Evolutionary conservation across 495 filamentous ascomycete genomes (phyloP).

Genomic region (Penicillium waksmanii): DNA sequence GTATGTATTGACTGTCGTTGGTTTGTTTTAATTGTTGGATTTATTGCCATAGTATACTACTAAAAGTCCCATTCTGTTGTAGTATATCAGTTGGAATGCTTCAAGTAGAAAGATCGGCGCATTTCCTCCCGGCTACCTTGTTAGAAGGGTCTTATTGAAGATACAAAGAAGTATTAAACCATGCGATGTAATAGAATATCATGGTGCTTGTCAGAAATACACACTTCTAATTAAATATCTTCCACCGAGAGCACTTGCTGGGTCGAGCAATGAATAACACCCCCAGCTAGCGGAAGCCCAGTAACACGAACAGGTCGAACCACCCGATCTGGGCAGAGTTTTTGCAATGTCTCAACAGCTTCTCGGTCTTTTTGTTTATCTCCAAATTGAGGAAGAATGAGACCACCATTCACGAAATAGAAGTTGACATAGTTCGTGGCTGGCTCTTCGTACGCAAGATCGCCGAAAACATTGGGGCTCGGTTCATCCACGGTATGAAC

Average conservation of each 20-base stretch:
- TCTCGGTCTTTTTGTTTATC: conserved; percentile 22
- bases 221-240: not conserved
- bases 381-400: conserved; percentile 33
- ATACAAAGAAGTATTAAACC: too few relatives aligned
- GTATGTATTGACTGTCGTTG: too few relatives aligned
- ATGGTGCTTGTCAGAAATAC: not conserved
- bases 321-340: conserved; percentile 23
- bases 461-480: conserved; percentile 19
- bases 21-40: too few relatives aligned
- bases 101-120: too few relatives aligned
- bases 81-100: too few relatives aligned
- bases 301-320: conserved; percentile 29
- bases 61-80: too few relatives aligned
- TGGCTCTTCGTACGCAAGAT: conserved; percentile 24
- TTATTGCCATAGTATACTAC: too few relatives aligned
- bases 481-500: conserved; percentile 31
- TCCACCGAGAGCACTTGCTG: conserved; percentile 22
- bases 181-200: too few relatives aligned
- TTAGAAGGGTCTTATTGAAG: too few relatives aligned
- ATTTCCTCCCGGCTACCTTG: too few relatives aligned
- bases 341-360: conserved; percentile 25
- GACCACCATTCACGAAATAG: conserved; percentile 33
- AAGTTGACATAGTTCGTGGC: conserved; percentile 33
- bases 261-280: conserved; percentile 34
- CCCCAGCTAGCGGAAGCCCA: conserved; percentile 32